Conservation (phyloP, 23 red algal genomes). For the Cyanidiococcus yangmingshanensis region DNA sequence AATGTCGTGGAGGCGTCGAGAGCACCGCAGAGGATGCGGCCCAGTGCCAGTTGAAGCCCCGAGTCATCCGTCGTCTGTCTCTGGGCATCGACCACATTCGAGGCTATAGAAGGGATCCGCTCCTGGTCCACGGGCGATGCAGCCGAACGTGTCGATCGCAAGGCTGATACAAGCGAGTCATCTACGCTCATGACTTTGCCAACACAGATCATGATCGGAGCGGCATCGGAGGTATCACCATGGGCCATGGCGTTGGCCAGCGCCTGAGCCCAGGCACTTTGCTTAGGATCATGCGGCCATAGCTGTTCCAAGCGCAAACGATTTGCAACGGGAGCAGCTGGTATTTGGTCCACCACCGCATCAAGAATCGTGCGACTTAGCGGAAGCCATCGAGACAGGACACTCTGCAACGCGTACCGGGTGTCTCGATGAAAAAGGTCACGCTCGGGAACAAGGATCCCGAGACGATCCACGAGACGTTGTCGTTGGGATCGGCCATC, state of each 20-base stretch:
- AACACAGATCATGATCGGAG: slow-evolving; percentile 48
- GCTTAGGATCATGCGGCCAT: slow-evolving; percentile 38
- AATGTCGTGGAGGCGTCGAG: slow-evolving; percentile 24
- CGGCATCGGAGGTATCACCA: slow-evolving; percentile 3
- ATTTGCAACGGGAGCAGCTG: slow-evolving; percentile 32
- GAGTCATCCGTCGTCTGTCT: background rate
- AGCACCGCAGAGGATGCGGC: slow-evolving; percentile 63
- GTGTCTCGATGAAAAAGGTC: slow-evolving; percentile 74
- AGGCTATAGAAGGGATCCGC: background rate
- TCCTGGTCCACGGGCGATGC: background rate
- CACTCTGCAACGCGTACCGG: slow-evolving; percentile 48
- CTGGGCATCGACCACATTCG: background rate
- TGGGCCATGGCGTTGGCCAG: slow-evolving; percentile 23
- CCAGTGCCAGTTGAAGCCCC: slow-evolving; percentile 42
- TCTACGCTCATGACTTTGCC: slow-evolving; percentile 53
- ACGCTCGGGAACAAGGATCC: slow-evolving; percentile 43
- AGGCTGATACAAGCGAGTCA: background rate
- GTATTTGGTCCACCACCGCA: slow-evolving; percentile 60
- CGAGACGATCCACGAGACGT: slow-evolving; percentile 57
- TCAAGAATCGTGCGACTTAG: slow-evolving; percentile 52
- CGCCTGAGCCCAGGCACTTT: background rate
- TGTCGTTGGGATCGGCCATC: slow-evolving; percentile 46
- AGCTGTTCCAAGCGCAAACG: slow-evolving; percentile 33
- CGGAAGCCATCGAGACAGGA: slow-evolving; percentile 90
- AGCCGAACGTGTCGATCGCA: background rate